Percentiles rank a stretch among this genome's conserved stretches.
Conservation (phyloP, 2,329 filamentous ascomycete genomes). For the Trichoderma sp. region DNA sequence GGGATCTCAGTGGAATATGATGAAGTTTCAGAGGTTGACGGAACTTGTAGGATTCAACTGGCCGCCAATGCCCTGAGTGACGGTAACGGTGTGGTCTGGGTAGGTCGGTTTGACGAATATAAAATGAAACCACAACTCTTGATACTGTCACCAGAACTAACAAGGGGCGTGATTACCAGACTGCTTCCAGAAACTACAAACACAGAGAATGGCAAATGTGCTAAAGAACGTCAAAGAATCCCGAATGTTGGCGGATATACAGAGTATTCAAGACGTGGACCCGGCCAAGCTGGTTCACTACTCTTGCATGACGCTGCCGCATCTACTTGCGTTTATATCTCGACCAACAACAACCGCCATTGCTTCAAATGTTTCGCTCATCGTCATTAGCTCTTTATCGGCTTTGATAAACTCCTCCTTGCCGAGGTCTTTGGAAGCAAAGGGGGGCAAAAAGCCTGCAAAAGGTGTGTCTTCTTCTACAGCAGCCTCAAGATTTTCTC, state of each 20-base stretch:
- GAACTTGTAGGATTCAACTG: slow-evolving; percentile 62
- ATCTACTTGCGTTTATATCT: slow-evolving; percentile 73
- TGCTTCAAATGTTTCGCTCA: slow-evolving; percentile 61
- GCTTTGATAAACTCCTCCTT: slow-evolving; percentile 76
- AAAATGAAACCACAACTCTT: background rate
- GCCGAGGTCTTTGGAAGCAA: slow-evolving; percentile 56
- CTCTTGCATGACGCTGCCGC: slow-evolving; percentile 61
- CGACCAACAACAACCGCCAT: slow-evolving; percentile 66
- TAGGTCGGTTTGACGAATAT: slow-evolving; percentile 61
- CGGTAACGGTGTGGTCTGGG: slow-evolving; percentile 72
- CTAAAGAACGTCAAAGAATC: slow-evolving; percentile 29
- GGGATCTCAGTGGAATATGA: background rate
- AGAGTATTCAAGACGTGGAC: slow-evolving; percentile 29
- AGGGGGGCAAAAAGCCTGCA: slow-evolving; percentile 41
- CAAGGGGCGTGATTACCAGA: slow-evolving; percentile 36
- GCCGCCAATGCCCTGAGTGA: slow-evolving; percentile 63
- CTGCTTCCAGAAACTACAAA: slow-evolving; percentile 48
- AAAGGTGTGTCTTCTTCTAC: slow-evolving; percentile 38
- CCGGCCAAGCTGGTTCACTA: slow-evolving; percentile 49
- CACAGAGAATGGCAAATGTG: slow-evolving; percentile 34
- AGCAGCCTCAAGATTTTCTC: background rate
- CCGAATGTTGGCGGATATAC: slow-evolving; percentile 13
- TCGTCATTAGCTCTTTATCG: slow-evolving; percentile 79
- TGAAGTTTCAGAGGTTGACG: slow-evolving; percentile 24
- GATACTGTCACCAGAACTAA: background rate